Evolutionary conservation across 2,329 filamentous ascomycete species (phyloP), one percentile per base, ranked within the genome.

Genomic region (Niveomyces coronatus): DNA sequence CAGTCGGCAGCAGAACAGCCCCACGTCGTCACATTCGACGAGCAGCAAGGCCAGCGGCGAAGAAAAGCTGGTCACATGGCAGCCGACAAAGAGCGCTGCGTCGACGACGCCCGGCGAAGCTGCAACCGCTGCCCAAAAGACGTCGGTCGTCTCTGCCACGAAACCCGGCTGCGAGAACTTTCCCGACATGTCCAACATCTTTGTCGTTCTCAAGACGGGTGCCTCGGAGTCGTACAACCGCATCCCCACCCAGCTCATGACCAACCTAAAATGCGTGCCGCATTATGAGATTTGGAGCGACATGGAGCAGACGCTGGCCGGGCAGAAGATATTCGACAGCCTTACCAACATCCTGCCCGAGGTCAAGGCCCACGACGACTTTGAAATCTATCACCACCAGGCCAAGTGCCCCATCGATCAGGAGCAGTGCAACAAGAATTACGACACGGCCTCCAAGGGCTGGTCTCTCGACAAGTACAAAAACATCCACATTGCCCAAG

Each of bases 401-500:
- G 49, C 66, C 33, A 52, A 61, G 30, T 73, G 70, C 44, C 54
- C 58, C 18, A 51, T 62, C 35, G 61, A 65, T 24, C 63, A 67
- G 31, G 62, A 64, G 30, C 63, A 61, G 37, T 67, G 69, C 45
- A 61, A 61, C 42, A 58, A 54, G 51, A 23, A 44, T 40, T 40
- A 46, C 37, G 39, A 53, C 33, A 40, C 41, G 6, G 44, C 42
- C 39, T 40, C 48, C 44, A 55, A 63, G 16, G 63, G 61, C 2
- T 77, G 72, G 74, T 61, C 58, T 14, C 53, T 78, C 27, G 74
- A 78, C 57, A 76, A 75, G 56, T 78, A 74, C 58, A 78, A 78
- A 54, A 76, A 74, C 50, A 58, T 75, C 31, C 72, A 75, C 50
- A 74, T 76, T 50, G 65, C 71, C 10, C 66, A 74, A 53, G 71